Conservation (phyloP, 805 yeast genomes). For the Starmera pachycereana region DNA sequence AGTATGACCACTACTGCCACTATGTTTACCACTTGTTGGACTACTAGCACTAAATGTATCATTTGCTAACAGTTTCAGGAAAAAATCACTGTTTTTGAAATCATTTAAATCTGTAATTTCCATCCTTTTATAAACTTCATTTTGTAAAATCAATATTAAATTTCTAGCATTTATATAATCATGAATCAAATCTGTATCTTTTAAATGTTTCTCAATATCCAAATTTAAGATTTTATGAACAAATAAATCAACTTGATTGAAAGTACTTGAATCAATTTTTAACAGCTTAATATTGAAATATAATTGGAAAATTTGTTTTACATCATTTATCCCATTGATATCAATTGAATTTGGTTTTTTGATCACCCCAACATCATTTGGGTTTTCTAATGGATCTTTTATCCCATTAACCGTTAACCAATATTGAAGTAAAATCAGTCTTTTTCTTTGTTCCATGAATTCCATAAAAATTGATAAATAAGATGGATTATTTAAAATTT, state of each 20-base stretch:
- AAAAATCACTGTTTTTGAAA: slow-evolving; percentile 50
- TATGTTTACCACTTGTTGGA: slow-evolving; percentile 1
- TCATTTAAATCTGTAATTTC: slow-evolving; percentile 41
- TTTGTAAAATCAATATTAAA: slow-evolving; percentile 50
- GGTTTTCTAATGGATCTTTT: slow-evolving; percentile 57
- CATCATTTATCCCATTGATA: slow-evolving; percentile 38
- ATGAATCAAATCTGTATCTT: background rate
- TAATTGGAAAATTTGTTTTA: slow-evolving; percentile 34
- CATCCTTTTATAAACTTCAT: slow-evolving; percentile 39
- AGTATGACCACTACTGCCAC: background rate
- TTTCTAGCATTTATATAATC: slow-evolving; percentile 46
- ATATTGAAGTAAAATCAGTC: slow-evolving; percentile 41
- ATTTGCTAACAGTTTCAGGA: slow-evolving; percentile 40
- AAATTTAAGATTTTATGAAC: slow-evolving; percentile 11
- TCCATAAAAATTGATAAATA: slow-evolving; percentile 40
- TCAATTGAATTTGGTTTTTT: slow-evolving; percentile 24
- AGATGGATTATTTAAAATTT: slow-evolving; percentile 37
- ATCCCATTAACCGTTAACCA: slow-evolving; percentile 61
- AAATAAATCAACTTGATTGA: slow-evolving; percentile 28
- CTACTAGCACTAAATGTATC: slow-evolving; percentile 22
- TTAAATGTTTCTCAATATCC: too few species aligned
- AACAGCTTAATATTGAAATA: slow-evolving; percentile 28
- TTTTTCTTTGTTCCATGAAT: slow-evolving; percentile 41
- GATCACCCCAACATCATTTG: slow-evolving; percentile 20
- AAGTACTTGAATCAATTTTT: slow-evolving; percentile 18